Percentiles rank a stretch among this genome's conserved stretches.
These are phyloP conservation scores for Geotrichum cucujoidarum DNA, from an alignment of 1,139 yeast genomes.

Conservation along the genomic window DNA sequence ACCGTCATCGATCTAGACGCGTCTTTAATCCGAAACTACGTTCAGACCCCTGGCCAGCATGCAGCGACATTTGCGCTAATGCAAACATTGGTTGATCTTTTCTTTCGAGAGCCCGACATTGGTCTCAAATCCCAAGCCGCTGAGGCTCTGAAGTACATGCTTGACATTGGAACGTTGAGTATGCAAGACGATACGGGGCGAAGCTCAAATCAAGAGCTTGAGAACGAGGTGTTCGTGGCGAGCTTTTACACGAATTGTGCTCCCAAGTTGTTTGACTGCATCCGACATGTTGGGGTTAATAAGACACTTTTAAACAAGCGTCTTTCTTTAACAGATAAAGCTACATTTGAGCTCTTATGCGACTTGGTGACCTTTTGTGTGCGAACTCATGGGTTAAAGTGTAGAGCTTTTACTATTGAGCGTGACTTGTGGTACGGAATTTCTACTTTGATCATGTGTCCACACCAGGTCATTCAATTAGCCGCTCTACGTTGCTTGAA, in stretches of 20 bases:
- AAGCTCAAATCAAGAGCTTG: conserved; percentile 11
- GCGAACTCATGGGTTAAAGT: conserved; percentile 51
- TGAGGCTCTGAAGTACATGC: conserved; percentile 70
- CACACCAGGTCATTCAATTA: not conserved
- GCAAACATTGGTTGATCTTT: conserved; percentile 51
- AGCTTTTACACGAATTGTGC: conserved; percentile 26
- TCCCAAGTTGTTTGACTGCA: conserved; percentile 22
- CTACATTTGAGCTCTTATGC: conserved; percentile 59
- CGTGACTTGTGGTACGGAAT: conserved; percentile 33
- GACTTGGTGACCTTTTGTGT: conserved; percentile 66
- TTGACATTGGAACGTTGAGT: conserved; percentile 43
- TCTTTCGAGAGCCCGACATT: conserved; percentile 59
- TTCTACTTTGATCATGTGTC: not conserved
- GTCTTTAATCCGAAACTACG: conserved; percentile 43
- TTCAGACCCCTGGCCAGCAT: not conserved
- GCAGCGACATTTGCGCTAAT: conserved; percentile 2
- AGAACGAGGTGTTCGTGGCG: conserved; percentile 23
- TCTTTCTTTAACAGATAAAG: conserved; percentile 33
- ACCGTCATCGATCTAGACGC: conserved; percentile 83
- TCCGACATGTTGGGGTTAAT: conserved; percentile 8
- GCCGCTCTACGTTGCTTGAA: conserved; percentile 7
- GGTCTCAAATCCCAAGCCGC: conserved; percentile 78
- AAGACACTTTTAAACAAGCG: not conserved
- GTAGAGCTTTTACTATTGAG: conserved; percentile 58
- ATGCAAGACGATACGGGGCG: conserved; percentile 36